Conservation (phyloP, 1,284 basidiomycete species). For the Irpex sp. region DNA sequence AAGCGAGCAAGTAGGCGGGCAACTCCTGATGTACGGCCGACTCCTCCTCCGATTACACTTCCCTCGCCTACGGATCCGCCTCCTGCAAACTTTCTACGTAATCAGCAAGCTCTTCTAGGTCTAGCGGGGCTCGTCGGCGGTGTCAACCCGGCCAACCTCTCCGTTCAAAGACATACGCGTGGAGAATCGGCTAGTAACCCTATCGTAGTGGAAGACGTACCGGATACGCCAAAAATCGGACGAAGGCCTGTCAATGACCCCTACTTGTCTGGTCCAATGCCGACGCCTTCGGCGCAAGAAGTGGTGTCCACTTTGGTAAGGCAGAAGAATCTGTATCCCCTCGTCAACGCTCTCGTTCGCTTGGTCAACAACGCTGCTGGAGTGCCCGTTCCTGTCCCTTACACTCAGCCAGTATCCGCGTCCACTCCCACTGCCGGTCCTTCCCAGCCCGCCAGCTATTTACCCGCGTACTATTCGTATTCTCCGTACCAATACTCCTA, state of each 20-base stretch:
- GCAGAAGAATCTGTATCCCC: conserved; percentile 64
- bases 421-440: not conserved
- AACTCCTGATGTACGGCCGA: conserved; percentile 25
- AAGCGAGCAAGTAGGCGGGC: conserved; percentile 28
- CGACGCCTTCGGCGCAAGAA: conserved; percentile 49
- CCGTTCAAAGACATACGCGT: conserved; percentile 32
- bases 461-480: conserved; percentile 4
- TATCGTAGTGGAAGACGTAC: conserved; percentile 63
- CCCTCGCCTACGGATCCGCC: conserved; percentile 56
- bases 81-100: conserved; percentile 70
- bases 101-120: conserved; percentile 65
- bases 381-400: conserved; percentile 16
- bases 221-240: conserved; percentile 27
- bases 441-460: not conserved
- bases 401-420: conserved; percentile 12
- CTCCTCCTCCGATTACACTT: conserved; percentile 51
- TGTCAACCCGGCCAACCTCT: conserved; percentile 54
- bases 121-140: conserved; percentile 65
- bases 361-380: conserved; percentile 31
- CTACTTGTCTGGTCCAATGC: conserved; percentile 30
- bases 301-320: conserved; percentile 54
- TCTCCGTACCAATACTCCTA: conserved; percentile 8
- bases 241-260: conserved; percentile 13
- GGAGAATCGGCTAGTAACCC: conserved; percentile 59
- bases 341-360: conserved; percentile 56